A percentile compares a stretch with the other conserved stretches of the same genome.
Evolutionary conservation across 2,329 filamentous ascomycete genomes (phyloP).

Genomic region (Colletotrichum noveboracense): DNA sequence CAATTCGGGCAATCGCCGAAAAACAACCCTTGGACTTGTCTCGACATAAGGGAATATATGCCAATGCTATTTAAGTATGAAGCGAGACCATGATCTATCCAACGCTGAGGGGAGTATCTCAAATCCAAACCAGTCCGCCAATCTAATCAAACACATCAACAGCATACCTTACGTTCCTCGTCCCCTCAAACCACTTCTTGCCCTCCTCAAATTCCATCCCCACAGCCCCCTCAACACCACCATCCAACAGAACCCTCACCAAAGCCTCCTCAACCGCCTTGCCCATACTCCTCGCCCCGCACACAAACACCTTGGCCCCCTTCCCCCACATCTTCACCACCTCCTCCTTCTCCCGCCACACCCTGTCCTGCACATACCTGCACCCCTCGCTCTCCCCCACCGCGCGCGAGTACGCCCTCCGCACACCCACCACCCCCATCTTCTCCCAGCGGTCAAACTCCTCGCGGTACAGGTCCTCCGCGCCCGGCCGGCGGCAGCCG

Average conservation of each 20-base stretch:
- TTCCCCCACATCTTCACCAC: slow-evolving; percentile 37
- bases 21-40: fast-evolving
- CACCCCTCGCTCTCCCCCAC: slow-evolving; percentile 50
- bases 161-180: slow-evolving; percentile 61
- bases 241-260: slow-evolving; percentile 23
- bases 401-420: slow-evolving; percentile 57
- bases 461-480: slow-evolving; percentile 50
- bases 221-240: slow-evolving; percentile 25
- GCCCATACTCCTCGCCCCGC: slow-evolving; percentile 55
- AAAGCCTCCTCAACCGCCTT: slow-evolving; percentile 42
- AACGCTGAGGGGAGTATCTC: not conserved
- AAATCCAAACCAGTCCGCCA: not conserved
- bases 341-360: slow-evolving; percentile 37
- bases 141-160: slow-evolving; percentile 64
- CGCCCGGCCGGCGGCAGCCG: slow-evolving; percentile 46
- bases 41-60: fast-evolving
- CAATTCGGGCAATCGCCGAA: not conserved
- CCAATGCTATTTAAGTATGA: fast-evolving
- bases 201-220: slow-evolving; percentile 42
- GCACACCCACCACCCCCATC: slow-evolving; percentile 57
- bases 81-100: not conserved
- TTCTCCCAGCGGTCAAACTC: slow-evolving; percentile 52
- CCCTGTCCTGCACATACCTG: slow-evolving; percentile 51
- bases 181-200: slow-evolving; percentile 51
- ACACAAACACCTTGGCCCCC: slow-evolving; percentile 63